These are phyloP conservation scores for Alternaria sp. DNA, from an alignment of 2,329 filamentous ascomycete genomes.

Conservation along the genomic window DNA sequence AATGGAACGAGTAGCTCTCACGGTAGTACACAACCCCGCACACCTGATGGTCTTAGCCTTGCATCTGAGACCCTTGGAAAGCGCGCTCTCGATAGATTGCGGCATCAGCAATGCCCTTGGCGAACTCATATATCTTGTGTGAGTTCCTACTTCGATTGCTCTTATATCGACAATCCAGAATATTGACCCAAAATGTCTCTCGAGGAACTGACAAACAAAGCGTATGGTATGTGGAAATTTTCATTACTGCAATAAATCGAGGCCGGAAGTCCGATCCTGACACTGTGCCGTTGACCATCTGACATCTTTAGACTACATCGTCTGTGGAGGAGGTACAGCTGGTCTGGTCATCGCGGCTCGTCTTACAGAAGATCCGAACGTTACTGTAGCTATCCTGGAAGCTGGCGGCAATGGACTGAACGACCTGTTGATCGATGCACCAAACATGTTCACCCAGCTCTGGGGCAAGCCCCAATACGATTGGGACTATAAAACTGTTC, in stretches of 20 bases:
- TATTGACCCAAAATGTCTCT: slow-evolving; percentile 26
- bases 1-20: neutral
- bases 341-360: slow-evolving; percentile 42
- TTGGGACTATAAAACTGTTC: slow-evolving; percentile 42
- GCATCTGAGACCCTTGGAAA: neutral
- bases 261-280: neutral
- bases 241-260: neutral
- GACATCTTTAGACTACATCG: slow-evolving; percentile 23
- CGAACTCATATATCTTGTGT: neutral
- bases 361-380: slow-evolving; percentile 36
- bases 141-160: too few species aligned
- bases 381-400: slow-evolving; percentile 39
- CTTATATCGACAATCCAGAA: neutral
- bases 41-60: neutral
- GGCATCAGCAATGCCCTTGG: neutral
- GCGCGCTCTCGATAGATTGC: neutral
- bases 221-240: slow-evolving; percentile 19
- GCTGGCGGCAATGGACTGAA: slow-evolving; percentile 39
- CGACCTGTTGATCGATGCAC: slow-evolving; percentile 39
- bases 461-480: slow-evolving; percentile 44
- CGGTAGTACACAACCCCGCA: neutral
- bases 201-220: slow-evolving; percentile 30
- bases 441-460: slow-evolving; percentile 35
- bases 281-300: neutral
- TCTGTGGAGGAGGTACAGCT: slow-evolving; percentile 42